Conservation (phyloP, 805 yeast species). For the Pichia rugopelliculosa region DNA sequence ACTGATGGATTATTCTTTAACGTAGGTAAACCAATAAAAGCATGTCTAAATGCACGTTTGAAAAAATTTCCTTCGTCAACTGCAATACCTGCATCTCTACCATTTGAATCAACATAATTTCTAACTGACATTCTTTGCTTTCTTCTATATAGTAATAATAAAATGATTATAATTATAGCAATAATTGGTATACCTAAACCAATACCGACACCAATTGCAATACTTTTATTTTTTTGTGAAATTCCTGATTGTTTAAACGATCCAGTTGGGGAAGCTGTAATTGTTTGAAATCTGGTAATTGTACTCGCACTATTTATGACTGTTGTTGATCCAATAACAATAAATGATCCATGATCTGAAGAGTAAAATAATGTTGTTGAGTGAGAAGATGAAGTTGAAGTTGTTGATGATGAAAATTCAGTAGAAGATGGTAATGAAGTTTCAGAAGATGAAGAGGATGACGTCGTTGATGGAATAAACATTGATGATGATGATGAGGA, state of each 20-base stretch:
- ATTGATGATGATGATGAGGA: constrained; percentile 5
- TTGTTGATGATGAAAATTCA: constrained; percentile 7
- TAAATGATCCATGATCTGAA: constrained; percentile 13
- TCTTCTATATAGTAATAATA: constrained; percentile 16
- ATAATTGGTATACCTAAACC: constrained; percentile 64
- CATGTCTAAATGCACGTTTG: constrained; percentile 12
- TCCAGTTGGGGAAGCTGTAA: constrained; percentile 21
- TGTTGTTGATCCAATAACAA: constrained; percentile 15
- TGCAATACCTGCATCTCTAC: constrained; percentile 25
- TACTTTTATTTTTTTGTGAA: constrained; percentile 37
- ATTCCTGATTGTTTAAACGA: constrained; percentile 32
- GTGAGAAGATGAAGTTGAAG: constrained; percentile 10
- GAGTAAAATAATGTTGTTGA: constrained; percentile 10
- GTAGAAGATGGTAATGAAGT: constrained; percentile 1
- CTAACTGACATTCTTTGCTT: constrained; percentile 12
- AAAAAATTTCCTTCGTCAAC: constrained; percentile 21
- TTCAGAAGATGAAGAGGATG: neutral
- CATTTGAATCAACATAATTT: constrained; percentile 31
- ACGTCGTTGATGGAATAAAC: constrained; percentile 5
- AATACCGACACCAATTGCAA: constrained; percentile 62
- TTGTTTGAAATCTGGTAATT: constrained; percentile 13
- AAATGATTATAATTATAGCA: constrained; percentile 20
- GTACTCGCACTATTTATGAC: constrained; percentile 18
- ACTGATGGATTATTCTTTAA: constrained; percentile 16
- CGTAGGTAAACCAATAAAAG: constrained; percentile 17